Percentiles rank a stretch among this genome's conserved stretches.
phyloP scores from a whole-genome alignment of 164 flowering plant species.

The Echeveria elegans region DNA sequence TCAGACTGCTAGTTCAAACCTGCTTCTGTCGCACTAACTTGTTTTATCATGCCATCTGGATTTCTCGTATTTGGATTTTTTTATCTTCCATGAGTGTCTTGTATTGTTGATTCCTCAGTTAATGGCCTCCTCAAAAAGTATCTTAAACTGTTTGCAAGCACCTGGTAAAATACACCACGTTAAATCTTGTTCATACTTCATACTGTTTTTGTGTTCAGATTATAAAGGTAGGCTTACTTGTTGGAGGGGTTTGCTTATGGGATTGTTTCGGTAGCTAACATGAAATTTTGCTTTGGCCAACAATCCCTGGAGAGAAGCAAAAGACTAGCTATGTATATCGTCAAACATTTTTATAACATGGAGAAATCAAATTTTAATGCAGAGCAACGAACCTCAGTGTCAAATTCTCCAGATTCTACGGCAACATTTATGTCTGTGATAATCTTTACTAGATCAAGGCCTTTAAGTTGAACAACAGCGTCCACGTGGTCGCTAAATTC shows the following conservation, averaged over 20 bases:
- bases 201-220: neutral
- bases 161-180: conserved; percentile 32
- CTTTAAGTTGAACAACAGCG: too few species aligned
- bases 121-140: conserved; percentile 86
- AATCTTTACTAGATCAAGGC: conserved; percentile 84
- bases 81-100: too few species aligned
- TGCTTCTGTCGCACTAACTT: too few species aligned
- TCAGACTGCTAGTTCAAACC: too few species aligned
- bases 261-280: conserved; percentile 77
- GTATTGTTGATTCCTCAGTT: conserved; percentile 84
- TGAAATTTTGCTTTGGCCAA: conserved; percentile 96
- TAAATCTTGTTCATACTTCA: neutral
- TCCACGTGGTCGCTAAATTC: too few species aligned
- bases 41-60: too few species aligned
- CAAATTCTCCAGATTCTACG: conserved; percentile 93
- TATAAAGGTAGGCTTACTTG: conserved; percentile 34
- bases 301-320: conserved; percentile 44
- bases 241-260: conserved; percentile 78
- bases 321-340: neutral
- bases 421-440: conserved; percentile 69
- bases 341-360: neutral
- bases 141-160: conserved; percentile 77
- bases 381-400: conserved; percentile 67
- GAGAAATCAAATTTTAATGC: neutral
- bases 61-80: too few species aligned